A percentile compares a stretch with the other conserved stretches of the same genome.
Conservation (phyloP, 1,139 yeast species). For the Debaryomyces fabryi region DNA sequence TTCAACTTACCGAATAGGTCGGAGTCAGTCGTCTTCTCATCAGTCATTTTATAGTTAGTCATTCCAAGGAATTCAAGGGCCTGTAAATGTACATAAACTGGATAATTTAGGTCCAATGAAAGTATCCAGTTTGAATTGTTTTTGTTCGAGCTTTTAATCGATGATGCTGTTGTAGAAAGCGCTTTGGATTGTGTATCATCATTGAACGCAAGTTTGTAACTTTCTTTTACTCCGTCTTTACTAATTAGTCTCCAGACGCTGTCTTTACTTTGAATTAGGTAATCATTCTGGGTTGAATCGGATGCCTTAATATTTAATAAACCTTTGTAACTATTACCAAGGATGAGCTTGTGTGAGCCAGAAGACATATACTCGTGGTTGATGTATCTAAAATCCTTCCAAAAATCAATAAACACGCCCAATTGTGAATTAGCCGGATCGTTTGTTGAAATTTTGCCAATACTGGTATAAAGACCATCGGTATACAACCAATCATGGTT, state of each 20-base stretch:
- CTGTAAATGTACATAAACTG: constrained; percentile 31
- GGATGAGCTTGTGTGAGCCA: constrained; percentile 7
- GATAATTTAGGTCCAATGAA: constrained; percentile 26
- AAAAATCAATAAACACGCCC: constrained; percentile 40
- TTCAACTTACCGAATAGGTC: constrained; percentile 22
- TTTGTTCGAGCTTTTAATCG: neutral
- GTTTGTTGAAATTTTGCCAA: constrained; percentile 37
- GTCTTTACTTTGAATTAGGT: constrained; percentile 23
- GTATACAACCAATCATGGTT: constrained; percentile 22
- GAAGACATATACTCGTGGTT: constrained; percentile 24
- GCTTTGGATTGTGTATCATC: neutral
- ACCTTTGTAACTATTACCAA: constrained; percentile 20
- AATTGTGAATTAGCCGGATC: constrained; percentile 24
- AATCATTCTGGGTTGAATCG: constrained; percentile 19
- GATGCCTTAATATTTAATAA: constrained; percentile 14
- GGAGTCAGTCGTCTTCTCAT: constrained; percentile 6
- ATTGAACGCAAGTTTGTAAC: constrained; percentile 4
- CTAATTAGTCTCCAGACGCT: constrained; percentile 22
- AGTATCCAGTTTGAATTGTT: constrained; percentile 20
- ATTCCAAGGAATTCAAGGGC: constrained; percentile 37
- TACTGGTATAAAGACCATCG: constrained; percentile 26
- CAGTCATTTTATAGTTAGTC: constrained; percentile 14
- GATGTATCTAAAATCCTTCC: constrained; percentile 39
- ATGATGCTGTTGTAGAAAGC: neutral
- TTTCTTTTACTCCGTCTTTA: neutral